Conservation (phyloP, 257 asterid species). For the Ajuga chamaepitys region DNA sequence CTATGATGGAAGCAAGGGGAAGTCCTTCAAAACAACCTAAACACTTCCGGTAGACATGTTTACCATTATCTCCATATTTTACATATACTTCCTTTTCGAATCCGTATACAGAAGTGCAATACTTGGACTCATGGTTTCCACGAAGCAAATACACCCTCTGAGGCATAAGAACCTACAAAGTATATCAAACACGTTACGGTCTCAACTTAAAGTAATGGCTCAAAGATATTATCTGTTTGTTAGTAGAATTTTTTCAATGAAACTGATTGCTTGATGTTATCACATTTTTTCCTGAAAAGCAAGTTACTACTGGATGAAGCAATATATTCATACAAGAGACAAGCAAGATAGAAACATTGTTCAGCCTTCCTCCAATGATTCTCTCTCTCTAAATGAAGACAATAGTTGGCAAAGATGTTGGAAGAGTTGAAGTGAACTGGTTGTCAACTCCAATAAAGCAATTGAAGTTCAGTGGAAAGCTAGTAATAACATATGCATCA, state of each 20-base stretch:
- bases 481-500: background rate
- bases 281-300: background rate
- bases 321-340: background rate
- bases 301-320: background rate
- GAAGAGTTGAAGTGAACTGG: background rate
- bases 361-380: background rate
- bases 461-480: background rate
- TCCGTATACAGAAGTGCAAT: constrained; percentile 94
- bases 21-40: constrained; percentile 98
- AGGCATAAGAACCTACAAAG: constrained; percentile 76
- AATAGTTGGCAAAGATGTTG: background rate
- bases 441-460: background rate
- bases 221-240: background rate
- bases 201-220: background rate
- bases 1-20: constrained; percentile 91
- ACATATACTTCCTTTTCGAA: constrained; percentile 84
- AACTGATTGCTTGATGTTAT: background rate
- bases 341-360: background rate
- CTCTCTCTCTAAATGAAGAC: background rate
- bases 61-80: constrained; percentile 81
- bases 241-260: background rate
- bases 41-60: constrained; percentile 91
- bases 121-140: constrained; percentile 95
- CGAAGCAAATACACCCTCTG: constrained; percentile 81
- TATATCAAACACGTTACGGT: constrained; percentile 8